Conservation (phyloP, 2,329 filamentous ascomycete species). For the Microdochium paspali region DNA sequence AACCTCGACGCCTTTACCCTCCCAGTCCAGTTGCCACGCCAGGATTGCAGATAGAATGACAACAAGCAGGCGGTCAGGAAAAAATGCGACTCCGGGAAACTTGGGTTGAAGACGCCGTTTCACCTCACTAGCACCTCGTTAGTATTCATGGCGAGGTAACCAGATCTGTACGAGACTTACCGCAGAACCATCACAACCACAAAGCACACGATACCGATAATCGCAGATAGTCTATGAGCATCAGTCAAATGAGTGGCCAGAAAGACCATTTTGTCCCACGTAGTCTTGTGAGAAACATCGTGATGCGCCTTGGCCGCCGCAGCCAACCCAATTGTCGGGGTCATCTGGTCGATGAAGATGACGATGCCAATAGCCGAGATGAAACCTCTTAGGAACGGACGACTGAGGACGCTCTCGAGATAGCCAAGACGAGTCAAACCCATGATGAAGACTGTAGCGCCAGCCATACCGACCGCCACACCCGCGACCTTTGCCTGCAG, state of each 20-base stretch:
- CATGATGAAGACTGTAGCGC: conserved; percentile 78
- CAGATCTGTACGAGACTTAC: conserved; percentile 31
- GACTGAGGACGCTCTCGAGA: conserved; percentile 84
- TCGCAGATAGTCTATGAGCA: conserved; percentile 65
- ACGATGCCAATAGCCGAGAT: conserved; percentile 96
- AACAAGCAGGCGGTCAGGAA: conserved; percentile 85
- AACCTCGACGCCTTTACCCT: conserved; percentile 69
- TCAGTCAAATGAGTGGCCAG: conserved; percentile 56
- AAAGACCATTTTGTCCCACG: conserved; percentile 77
- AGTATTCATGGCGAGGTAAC: not conserved
- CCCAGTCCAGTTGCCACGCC: conserved; percentile 69
- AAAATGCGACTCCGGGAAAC: conserved; percentile 72
- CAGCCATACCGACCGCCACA: conserved; percentile 79
- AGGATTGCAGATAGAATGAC: conserved; percentile 78
- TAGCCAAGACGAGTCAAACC: conserved; percentile 83
- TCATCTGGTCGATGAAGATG: conserved; percentile 88
- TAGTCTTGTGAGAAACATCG: conserved; percentile 74
- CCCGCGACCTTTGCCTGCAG: conserved; percentile 78
- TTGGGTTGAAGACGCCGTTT: conserved; percentile 74
- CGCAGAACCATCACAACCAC: conserved; percentile 82
- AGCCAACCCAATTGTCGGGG: conserved; percentile 77
- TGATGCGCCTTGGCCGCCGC: conserved; percentile 50
- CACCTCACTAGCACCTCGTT: conserved; percentile 47
- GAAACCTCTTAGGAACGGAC: conserved; percentile 88
- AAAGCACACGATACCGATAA: conserved; percentile 73